phyloP scores from a whole-genome alignment of 1,284 basidiomycete genomes.

The Trichosporon sp. region DNA sequence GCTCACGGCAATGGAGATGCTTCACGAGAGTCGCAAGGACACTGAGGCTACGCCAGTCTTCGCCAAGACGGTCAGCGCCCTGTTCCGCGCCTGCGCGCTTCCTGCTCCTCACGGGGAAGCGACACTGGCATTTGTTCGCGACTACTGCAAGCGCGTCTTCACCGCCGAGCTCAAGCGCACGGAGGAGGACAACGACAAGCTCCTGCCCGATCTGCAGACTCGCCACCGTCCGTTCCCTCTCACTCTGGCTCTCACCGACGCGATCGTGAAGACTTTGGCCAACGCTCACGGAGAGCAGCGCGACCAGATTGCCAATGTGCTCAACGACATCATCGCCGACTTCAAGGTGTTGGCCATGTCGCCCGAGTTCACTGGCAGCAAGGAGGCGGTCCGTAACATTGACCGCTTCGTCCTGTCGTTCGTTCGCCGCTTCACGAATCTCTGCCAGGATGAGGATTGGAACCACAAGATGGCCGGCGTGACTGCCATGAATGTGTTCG shows the following conservation, averaged over 20 bases:
- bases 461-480: slow-evolving; percentile 80
- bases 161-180: slow-evolving; percentile 35
- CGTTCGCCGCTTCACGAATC: slow-evolving; percentile 68
- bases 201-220: slow-evolving; percentile 26
- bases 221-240: slow-evolving; percentile 38
- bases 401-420: slow-evolving; percentile 66
- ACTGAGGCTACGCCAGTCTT: slow-evolving; percentile 40
- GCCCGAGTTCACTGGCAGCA: slow-evolving; percentile 44
- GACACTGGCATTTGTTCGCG: slow-evolving; percentile 36
- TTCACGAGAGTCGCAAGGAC: slow-evolving; percentile 57
- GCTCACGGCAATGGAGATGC: slow-evolving; percentile 64
- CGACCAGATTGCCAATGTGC: slow-evolving; percentile 58
- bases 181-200: slow-evolving; percentile 25
- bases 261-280: slow-evolving; percentile 72
- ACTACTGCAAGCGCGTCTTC: slow-evolving; percentile 38
- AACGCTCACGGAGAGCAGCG: slow-evolving; percentile 62
- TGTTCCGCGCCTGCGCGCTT: slow-evolving; percentile 38
- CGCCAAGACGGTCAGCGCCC: slow-evolving; percentile 32
- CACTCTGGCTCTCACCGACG: slow-evolving; percentile 54
- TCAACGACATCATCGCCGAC: slow-evolving; percentile 63
- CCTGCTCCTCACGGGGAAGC: slow-evolving; percentile 25
- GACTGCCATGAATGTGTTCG: slow-evolving; percentile 73
- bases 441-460: slow-evolving; percentile 88
- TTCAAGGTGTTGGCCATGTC: slow-evolving; percentile 58
- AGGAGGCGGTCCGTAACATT: slow-evolving; percentile 56